Evolutionary conservation across 2,329 filamentous ascomycete species (phyloP).

Genomic region (Peltaster fructicola): DNA sequence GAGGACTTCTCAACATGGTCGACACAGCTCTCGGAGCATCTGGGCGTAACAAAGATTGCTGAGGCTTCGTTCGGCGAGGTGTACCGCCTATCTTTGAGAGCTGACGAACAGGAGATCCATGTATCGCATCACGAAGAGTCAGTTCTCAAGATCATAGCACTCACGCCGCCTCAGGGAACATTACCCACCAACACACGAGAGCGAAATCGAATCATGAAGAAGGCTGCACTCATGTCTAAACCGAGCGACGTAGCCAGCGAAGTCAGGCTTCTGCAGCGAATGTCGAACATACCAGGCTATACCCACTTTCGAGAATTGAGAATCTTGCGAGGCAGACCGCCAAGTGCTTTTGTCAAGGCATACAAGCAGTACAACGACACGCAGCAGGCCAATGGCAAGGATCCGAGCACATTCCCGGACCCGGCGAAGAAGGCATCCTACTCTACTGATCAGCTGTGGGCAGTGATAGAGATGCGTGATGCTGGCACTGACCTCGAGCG

Average conservation of each 20-base stretch:
- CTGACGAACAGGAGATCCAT: constrained; percentile 7
- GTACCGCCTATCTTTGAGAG: constrained; percentile 34
- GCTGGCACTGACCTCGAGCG: constrained; percentile 40
- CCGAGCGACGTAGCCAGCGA: constrained; percentile 29
- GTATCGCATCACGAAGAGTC: constrained; percentile 21
- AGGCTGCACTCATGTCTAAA: constrained; percentile 26
- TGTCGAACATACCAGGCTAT: constrained; percentile 44
- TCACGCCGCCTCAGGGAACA: constrained; percentile 22
- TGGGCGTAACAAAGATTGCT: constrained; percentile 41
- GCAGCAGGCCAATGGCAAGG: constrained; percentile 22
- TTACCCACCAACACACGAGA: constrained; percentile 31
- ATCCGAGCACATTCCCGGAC: constrained; percentile 35
- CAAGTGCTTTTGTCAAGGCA: constrained; percentile 29
- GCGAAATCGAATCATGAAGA: constrained; percentile 25
- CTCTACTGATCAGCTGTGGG: constrained; percentile 40
- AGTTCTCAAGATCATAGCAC: constrained; percentile 30
- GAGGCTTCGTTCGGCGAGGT: constrained; percentile 52
- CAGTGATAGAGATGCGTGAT: constrained; percentile 48
- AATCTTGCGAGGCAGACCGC: constrained; percentile 39
- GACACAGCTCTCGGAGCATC: constrained; percentile 23
- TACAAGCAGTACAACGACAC: constrained; percentile 28
- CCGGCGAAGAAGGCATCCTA: constrained; percentile 37
- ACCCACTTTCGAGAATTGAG: constrained; percentile 42
- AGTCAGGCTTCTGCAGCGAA: constrained; percentile 36
- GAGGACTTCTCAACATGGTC: constrained; percentile 26